Evolutionary conservation across 352 stramenopile species (phyloP), one percentile per base, ranked within the genome.

Genomic region (Phytophthora tubulina): DNA sequence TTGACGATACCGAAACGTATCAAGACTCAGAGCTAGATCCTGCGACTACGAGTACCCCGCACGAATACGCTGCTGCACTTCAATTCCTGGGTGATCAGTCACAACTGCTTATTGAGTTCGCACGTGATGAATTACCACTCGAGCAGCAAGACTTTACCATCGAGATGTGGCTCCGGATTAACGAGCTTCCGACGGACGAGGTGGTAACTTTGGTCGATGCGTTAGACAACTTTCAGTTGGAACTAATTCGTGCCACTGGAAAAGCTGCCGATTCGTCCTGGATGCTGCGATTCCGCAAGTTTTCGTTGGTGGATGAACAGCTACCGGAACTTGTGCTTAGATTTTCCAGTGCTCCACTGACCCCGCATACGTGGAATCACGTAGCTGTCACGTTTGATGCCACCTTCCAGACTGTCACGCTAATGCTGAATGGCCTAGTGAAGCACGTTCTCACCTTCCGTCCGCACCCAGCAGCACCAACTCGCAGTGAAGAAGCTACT

Each of bases 121-220:
- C 49, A 3, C 54, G 31, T 2, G 53, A 51, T 15, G 51, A 72
- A 9, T 46, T 75, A 9, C 39, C 35, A 4, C n/a, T 75, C 4
- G 55, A 67, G 35, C 60, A 68, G 7, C 75, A 78, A 39, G 49
- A 73, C 7, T 71, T 88, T n/a, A 85, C 77, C 1, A 58, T 90
- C 36, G 80, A 88, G 1, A 76, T 53, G 1, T 88, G 74, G 77
- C 17, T 90, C 2, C 64, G 63, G 46, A 74, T 89, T 33, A 56
- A 78, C n/a, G 31, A 72, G 30, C 4, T 46, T 30, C 38, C 35
- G 6, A 48, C 52, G 46, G 59, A 48, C 13, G 45, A 70, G 45
- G 66, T 67, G 6, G 71, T 85, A 52, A 78, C 70, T 44, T 15
- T 85, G 35, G 68, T 81, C 2, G 75, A 85, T 53, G 51, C 69